These are phyloP conservation scores for Cryptococcus sp. DNA, from an alignment of 1,284 basidiomycete genomes.

Conservation along the genomic window DNA sequence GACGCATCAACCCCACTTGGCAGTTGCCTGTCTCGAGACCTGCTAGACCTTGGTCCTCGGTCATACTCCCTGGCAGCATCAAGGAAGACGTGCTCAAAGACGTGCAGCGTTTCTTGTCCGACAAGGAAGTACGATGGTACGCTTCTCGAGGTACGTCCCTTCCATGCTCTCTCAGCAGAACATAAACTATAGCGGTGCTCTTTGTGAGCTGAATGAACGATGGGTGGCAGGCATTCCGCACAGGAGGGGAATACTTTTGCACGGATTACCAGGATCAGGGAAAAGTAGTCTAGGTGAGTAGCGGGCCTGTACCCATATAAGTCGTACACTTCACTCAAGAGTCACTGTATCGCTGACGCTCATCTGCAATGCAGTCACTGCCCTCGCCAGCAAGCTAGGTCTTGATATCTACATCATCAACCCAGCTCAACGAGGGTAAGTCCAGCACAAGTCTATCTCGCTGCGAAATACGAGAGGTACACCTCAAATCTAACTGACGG, in stretches of 20 bases:
- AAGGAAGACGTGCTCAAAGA: slow-evolving; percentile 31
- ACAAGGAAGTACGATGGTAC: slow-evolving; percentile 31
- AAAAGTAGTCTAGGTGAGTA: slow-evolving; percentile 34
- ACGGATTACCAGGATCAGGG: slow-evolving; percentile 36
- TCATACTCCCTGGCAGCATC: slow-evolving; percentile 26
- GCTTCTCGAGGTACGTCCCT: slow-evolving; percentile 27
- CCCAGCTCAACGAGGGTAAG: slow-evolving; percentile 31
- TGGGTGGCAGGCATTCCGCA: slow-evolving; percentile 28
- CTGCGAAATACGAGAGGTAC: no score
- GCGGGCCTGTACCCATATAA: not conserved
- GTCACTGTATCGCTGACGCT: not conserved
- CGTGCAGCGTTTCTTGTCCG: slow-evolving; percentile 29
- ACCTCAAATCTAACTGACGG: no score
- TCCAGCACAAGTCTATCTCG: not conserved
- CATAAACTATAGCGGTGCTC: no score
- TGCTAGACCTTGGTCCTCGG: slow-evolving; percentile 31
- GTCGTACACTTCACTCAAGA: not conserved
- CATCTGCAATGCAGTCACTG: slow-evolving; percentile 19
- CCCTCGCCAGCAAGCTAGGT: slow-evolving; percentile 28
- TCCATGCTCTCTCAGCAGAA: no score
- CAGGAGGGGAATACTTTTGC: slow-evolving; percentile 32
- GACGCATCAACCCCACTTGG: slow-evolving; percentile 27
- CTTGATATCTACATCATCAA: slow-evolving; percentile 37
- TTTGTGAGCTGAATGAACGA: not conserved
- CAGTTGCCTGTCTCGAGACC: slow-evolving; percentile 25